Evolutionary conservation across 2,329 filamentous ascomycete genomes (phyloP).

Genomic region (Pseudogymnoascus sp.): DNA sequence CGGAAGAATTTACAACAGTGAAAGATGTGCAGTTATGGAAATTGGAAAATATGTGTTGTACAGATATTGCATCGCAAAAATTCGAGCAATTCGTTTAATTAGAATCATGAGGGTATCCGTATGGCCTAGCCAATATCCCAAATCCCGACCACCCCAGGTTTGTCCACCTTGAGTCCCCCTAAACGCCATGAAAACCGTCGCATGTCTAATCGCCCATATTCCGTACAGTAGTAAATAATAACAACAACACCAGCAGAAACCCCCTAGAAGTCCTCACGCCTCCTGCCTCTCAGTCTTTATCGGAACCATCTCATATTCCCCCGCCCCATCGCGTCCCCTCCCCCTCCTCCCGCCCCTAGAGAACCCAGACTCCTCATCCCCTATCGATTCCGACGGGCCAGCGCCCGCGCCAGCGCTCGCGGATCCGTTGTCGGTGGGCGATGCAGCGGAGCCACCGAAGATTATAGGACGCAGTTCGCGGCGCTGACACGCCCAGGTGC

Average conservation of each 20-base stretch:
- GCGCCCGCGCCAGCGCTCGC: constrained; percentile 14
- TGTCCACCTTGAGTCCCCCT: background rate
- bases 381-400: constrained; percentile 17
- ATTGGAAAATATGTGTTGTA: background rate
- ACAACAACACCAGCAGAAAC: background rate
- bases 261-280: constrained; percentile 10
- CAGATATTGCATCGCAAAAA: background rate
- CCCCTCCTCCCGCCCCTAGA: constrained; percentile 39
- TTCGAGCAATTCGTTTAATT: constrained; percentile 6
- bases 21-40: background rate
- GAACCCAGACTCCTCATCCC: constrained; percentile 42
- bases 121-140: constrained; percentile 4
- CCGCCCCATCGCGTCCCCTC: constrained; percentile 44
- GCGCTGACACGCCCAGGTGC: constrained; percentile 86
- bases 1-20: background rate
- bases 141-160: background rate
- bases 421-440: constrained; percentile 15
- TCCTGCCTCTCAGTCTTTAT: constrained; percentile 33
- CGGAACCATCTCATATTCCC: constrained; percentile 58
- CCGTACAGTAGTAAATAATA: background rate
- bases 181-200: background rate
- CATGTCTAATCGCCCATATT: constrained; percentile 6
- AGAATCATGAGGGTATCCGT: constrained; percentile 6
- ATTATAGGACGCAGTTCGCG: constrained; percentile 81
- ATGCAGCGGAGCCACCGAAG: constrained; percentile 54